Percentiles rank a stretch among this genome's conserved stretches.
Evolutionary conservation across 2,329 filamentous ascomycete genomes (phyloP).

Genomic region (Monilinia laxa): DNA sequence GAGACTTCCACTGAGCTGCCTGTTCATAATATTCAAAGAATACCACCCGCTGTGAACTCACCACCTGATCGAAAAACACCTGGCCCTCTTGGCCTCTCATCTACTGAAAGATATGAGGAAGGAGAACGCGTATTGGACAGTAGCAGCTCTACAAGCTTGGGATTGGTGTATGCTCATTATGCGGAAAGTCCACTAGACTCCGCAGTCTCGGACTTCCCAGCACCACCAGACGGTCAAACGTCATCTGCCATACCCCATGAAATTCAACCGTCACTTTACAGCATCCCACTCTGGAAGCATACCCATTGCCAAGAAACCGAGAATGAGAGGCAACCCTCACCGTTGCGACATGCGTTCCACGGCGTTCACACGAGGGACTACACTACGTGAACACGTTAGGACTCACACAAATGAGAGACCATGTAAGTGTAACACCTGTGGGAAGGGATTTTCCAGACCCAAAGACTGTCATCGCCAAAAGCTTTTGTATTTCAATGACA

Average conservation of each 20-base stretch:
- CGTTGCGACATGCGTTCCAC: not conserved
- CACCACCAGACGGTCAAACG: not conserved
- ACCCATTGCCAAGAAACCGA: not conserved
- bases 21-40: not conserved
- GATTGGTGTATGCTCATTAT: not conserved
- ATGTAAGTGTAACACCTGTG: not conserved
- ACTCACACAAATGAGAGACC: not conserved
- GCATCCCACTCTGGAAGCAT: not conserved
- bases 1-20: not conserved
- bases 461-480: not conserved
- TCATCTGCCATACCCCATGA: too few species aligned
- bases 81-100: too few species aligned
- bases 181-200: not conserved
- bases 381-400: not conserved
- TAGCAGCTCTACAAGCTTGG: not conserved
- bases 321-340: not conserved
- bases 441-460: not conserved
- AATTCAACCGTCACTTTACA: fast-evolving
- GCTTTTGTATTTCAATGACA: not conserved
- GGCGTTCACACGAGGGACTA: not conserved
- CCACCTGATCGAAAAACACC: too few species aligned
- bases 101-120: not conserved
- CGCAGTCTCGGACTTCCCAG: not conserved
- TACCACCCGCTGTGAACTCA: not conserved
- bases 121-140: not conserved